Conservation (phyloP, 176 grass and related monocot species). For the Bolboschoenus planiculmis region DNA sequence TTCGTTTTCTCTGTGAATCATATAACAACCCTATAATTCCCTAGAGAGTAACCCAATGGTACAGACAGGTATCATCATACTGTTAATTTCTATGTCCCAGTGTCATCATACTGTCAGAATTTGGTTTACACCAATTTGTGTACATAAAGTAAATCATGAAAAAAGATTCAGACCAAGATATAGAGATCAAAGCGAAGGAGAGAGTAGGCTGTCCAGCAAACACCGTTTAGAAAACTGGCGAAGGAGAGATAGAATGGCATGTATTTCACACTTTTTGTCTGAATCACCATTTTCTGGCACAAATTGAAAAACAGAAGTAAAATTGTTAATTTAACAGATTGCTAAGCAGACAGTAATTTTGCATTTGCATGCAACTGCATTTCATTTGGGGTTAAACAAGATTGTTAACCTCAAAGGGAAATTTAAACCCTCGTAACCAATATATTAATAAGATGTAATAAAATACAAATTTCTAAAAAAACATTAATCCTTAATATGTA, state of each 20-base stretch:
- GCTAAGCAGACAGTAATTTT: neutral
- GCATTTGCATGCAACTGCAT: neutral
- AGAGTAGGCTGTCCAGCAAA: constrained; percentile 63
- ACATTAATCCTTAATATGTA: too few relatives aligned
- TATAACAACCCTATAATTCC: too few relatives aligned
- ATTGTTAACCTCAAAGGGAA: neutral
- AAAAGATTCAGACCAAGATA: constrained; percentile 35
- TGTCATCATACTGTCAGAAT: too few relatives aligned
- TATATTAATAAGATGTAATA: too few relatives aligned
- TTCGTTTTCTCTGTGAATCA: too few relatives aligned
- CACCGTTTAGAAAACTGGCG: constrained; percentile 41
- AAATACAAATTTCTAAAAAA: too few relatives aligned
- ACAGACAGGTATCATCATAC: too few relatives aligned
- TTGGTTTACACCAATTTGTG: too few relatives aligned
- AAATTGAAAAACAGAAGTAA: neutral
- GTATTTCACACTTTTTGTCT: constrained; percentile 57
- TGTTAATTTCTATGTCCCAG: too few relatives aligned
- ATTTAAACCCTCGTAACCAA: neutral
- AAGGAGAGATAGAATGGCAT: constrained; percentile 49
- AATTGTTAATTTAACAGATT: neutral
- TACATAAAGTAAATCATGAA: too few relatives aligned
- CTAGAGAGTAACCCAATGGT: too few relatives aligned
- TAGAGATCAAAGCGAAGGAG: constrained; percentile 61
- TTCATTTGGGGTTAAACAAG: neutral
- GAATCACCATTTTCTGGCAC: constrained; percentile 43